These are phyloP conservation scores for Quercus phellos DNA, from an alignment of 331 rosid genomes.

Conservation along the genomic window DNA sequence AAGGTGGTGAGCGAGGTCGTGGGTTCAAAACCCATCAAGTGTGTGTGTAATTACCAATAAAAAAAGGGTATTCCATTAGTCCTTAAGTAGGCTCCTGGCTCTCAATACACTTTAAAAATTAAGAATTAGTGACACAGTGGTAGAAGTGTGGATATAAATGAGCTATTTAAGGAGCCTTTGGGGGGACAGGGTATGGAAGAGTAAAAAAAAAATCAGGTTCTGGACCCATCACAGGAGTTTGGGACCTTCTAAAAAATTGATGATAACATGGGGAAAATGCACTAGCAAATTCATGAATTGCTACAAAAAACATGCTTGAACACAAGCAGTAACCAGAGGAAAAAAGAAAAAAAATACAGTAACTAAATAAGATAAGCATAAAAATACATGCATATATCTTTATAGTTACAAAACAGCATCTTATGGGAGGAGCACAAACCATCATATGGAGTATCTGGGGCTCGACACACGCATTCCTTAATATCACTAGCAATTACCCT, in stretches of 20 bases:
- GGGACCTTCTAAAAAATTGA: not conserved
- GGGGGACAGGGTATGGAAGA: not conserved
- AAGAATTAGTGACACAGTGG: no score
- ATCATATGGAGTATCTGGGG: constrained; percentile 97
- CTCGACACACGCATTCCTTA: constrained; percentile 97
- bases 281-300: not conserved
- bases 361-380: not conserved
- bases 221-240: not conserved
- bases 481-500: constrained; percentile 94
- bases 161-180: not conserved
- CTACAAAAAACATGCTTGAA: not conserved
- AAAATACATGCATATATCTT: not conserved
- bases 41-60: no score
- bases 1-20: no score
- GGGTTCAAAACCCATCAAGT: no score
- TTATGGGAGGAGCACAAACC: constrained; percentile 46
- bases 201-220: not conserved
- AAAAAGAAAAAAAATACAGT: not conserved
- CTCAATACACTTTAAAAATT: not conserved
- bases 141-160: not conserved
- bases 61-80: no score
- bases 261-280: not conserved
- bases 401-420: not conserved
- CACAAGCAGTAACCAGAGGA: not conserved
- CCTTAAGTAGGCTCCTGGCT: not conserved